phyloP scores from a whole-genome alignment of 176 grass and related monocot genomes.

The Eragrostis nindensis region DNA sequence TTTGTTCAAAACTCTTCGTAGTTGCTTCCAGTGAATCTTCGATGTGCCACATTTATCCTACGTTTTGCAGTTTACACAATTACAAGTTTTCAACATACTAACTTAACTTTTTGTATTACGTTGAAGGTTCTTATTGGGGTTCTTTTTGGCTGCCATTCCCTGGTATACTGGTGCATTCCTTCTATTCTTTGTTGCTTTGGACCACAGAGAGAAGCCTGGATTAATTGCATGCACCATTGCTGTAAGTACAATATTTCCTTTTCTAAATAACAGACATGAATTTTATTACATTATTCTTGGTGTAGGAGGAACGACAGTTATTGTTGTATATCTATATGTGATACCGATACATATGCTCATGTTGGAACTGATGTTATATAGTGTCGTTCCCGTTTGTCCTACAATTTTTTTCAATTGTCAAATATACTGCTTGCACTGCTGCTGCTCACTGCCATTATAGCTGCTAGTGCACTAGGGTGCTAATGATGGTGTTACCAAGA shows the following conservation, averaged over 20 bases:
- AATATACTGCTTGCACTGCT: background rate
- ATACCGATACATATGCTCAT: background rate
- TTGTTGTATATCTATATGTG: background rate
- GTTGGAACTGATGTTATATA: background rate
- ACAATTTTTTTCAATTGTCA: slow-evolving; percentile 11
- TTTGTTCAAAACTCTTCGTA: background rate
- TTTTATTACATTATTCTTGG: slow-evolving; percentile 4
- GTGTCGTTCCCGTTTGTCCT: slow-evolving; percentile 7
- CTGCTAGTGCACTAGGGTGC: background rate
- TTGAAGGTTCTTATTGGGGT: slow-evolving; percentile 70
- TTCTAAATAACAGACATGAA: background rate
- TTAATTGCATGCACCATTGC: slow-evolving; percentile 68
- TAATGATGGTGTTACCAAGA: background rate
- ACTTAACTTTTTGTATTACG: background rate
- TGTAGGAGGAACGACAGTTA: background rate
- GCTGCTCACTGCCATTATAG: background rate
- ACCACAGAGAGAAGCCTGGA: slow-evolving; percentile 73
- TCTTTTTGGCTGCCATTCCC: slow-evolving; percentile 66
- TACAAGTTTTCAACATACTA: slow-evolving; percentile 4
- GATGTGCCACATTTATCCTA: background rate
- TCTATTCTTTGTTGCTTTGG: slow-evolving; percentile 69
- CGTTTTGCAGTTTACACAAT: background rate
- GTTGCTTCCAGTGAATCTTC: background rate
- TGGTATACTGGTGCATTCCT: slow-evolving; percentile 72
- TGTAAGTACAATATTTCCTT: slow-evolving; percentile 51